Evolutionary conservation across 2,329 filamentous ascomycete species (phyloP), one percentile per base, ranked within the genome.

Genomic region (Colletotrichum costaricense): DNA sequence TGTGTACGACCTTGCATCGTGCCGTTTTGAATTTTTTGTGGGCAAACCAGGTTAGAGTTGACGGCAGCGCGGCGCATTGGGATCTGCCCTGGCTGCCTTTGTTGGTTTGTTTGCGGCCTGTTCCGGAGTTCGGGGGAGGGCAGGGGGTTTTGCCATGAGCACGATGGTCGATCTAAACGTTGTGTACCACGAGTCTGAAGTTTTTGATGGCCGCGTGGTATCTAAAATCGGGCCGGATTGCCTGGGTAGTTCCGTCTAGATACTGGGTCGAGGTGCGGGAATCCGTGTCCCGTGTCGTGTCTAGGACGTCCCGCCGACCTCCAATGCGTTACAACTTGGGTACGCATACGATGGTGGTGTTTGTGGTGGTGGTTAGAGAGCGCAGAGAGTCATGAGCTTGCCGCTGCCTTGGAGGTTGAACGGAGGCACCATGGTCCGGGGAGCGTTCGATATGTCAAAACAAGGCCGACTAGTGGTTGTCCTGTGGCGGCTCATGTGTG

Each of bases 11-110:
- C 28, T 69, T 63, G 58, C 65, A 63, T 26, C 35, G 38, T 58
- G 65, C 42, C 42, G 42, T 68, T 63, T 58, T 63, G 57, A 16
- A n/a, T 42, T 30, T 58, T 65, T 42, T 30, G 56, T 69, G 52
- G 69, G 30, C 57, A 69, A 63, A 63, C 58, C 52, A 49, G 69
- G 69, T 69, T 69, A 69, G 56, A 72, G 57, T 72, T 72, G 58
- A 69, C 42, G 35, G 33, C 57, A 63, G 24, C 5, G 19, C 38
- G 26, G 28, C 35, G 35, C 28, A 42, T 24, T 54, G 64, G 64
- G 62, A 22, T n/a, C 4, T 49, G 42, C 42, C 19, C 19, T 16
- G 35, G 64, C 49, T 69, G 52, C 24, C 54, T 49, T 72, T 63
- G 64, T 38, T 58, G 58, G 38, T 63, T 64, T 54, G 58, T 12